phyloP scores from a whole-genome alignment of 2,329 filamentous ascomycete genomes.

The Pleurostoma richardsiae region DNA sequence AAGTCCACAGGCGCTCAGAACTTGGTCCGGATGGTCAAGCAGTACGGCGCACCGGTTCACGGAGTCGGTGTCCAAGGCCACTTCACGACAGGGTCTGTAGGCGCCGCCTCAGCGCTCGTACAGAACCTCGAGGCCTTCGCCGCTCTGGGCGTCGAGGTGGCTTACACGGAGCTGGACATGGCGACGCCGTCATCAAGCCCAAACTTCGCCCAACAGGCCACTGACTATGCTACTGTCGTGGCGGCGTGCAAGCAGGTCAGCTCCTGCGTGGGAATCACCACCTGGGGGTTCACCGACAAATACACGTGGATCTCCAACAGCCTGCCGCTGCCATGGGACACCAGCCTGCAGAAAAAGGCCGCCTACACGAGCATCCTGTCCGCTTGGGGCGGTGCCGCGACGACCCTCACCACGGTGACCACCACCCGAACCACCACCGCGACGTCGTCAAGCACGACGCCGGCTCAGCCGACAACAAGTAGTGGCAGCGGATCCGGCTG shows the following conservation, averaged over 20 bases:
- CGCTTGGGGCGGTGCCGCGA: too few relatives aligned
- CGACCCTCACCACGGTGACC: too few relatives aligned
- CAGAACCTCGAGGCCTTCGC: slow-evolving; percentile 33
- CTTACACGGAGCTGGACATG: slow-evolving; percentile 47
- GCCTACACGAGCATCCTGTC: slow-evolving; percentile 8
- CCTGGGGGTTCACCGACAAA: slow-evolving; percentile 20
- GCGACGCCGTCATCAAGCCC: slow-evolving; percentile 29
- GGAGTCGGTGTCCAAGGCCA: slow-evolving; percentile 47
- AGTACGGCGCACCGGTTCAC: slow-evolving; percentile 38
- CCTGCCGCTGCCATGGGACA: slow-evolving; percentile 14
- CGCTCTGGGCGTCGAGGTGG: slow-evolving; percentile 39
- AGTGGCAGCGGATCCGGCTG: neutral
- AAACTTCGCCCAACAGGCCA: slow-evolving; percentile 33
- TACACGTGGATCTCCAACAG: slow-evolving; percentile 16
- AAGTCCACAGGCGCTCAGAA: slow-evolving; percentile 26
- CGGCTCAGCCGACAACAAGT: neutral
- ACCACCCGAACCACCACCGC: too few relatives aligned
- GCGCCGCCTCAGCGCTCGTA: slow-evolving; percentile 25
- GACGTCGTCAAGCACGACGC: too few relatives aligned
- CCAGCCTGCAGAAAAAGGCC: slow-evolving; percentile 13
- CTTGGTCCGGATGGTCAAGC: slow-evolving; percentile 23
- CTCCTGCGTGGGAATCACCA: slow-evolving; percentile 20
- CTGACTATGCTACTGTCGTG: slow-evolving; percentile 27
- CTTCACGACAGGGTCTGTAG: slow-evolving; percentile 32
- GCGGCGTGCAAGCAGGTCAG: slow-evolving; percentile 17